These are phyloP conservation scores for Orbilia blumenaviensis DNA, from an alignment of 2,329 filamentous ascomycete genomes.

Conservation along the genomic window DNA sequence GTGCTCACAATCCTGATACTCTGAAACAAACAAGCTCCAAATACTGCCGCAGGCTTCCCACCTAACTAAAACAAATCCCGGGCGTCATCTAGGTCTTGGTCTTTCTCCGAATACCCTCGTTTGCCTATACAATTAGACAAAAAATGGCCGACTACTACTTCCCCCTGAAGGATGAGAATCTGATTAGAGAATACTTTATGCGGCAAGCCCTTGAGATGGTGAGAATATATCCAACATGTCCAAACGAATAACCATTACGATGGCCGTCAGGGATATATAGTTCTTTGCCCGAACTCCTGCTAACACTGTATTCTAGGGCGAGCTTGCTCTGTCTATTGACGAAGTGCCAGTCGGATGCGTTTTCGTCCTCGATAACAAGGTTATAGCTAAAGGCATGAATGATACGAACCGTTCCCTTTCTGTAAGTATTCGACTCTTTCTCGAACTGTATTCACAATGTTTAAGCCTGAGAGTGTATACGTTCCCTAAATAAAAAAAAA, in stretches of 20 bases:
- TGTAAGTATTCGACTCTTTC: conserved; percentile 29
- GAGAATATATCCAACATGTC: conserved; percentile 55
- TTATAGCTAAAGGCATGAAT: conserved; percentile 94
- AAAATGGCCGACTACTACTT: conserved; percentile 44
- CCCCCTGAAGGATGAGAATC: conserved; percentile 60
- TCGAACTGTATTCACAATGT: neutral
- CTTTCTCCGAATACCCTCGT: conserved; percentile 27
- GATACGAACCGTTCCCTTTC: conserved; percentile 86
- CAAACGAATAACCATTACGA: neutral
- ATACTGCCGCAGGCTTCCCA: neutral
- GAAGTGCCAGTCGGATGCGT: conserved; percentile 98
- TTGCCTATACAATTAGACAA: conserved; percentile 2
- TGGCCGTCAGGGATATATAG: neutral
- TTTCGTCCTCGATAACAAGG: conserved; percentile 78
- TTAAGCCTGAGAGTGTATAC: neutral
- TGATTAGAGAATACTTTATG: conserved; percentile 73
- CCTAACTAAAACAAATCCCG: neutral
- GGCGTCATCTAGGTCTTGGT: conserved; percentile 2
- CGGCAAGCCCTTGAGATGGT: conserved; percentile 88
- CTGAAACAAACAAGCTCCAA: neutral
- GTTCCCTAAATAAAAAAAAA: neutral
- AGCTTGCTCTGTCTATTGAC: conserved; percentile 81
- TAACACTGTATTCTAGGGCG: conserved; percentile 70
- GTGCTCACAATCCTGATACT: neutral
- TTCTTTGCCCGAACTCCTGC: conserved; percentile 37